Conservation (phyloP, 176 grass and related monocot species). For the Rhynchospora breviuscula region DNA sequence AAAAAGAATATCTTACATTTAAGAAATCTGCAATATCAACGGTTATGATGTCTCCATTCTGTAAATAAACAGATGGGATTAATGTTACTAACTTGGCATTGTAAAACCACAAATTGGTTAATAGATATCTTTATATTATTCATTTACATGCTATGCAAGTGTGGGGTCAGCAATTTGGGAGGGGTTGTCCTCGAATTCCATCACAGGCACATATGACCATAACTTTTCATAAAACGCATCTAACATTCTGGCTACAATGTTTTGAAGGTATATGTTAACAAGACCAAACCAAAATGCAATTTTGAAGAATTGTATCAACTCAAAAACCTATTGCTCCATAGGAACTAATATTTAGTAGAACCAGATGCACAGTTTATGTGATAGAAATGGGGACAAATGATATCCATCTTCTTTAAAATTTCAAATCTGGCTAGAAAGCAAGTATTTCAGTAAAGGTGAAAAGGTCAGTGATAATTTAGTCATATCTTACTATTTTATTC, state of each 20-base stretch:
- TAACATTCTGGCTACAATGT: too few species aligned
- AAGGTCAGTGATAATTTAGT: neutral
- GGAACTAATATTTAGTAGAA: neutral
- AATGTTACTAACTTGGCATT: neutral
- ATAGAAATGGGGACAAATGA: too few species aligned
- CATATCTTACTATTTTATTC: neutral
- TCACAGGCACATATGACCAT: neutral
- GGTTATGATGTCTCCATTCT: conserved; percentile 82
- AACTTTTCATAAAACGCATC: too few species aligned
- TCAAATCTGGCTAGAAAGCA: neutral
- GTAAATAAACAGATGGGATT: conserved; percentile 14
- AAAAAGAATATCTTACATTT: conserved; percentile 37
- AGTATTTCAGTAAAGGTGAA: neutral
- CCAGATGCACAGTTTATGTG: too few species aligned
- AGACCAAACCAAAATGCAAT: too few species aligned
- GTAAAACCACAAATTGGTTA: neutral
- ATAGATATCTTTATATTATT: neutral
- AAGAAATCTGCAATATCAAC: conserved; percentile 74
- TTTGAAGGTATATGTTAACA: too few species aligned
- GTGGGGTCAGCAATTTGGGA: neutral
- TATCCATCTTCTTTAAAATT: too few species aligned
- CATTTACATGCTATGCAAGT: neutral
- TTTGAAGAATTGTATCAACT: neutral
- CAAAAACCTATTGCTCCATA: neutral
- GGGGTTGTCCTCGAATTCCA: too few species aligned